phyloP scores from a whole-genome alignment of 2,329 filamentous ascomycete genomes.

The Sporothrix pallida region DNA sequence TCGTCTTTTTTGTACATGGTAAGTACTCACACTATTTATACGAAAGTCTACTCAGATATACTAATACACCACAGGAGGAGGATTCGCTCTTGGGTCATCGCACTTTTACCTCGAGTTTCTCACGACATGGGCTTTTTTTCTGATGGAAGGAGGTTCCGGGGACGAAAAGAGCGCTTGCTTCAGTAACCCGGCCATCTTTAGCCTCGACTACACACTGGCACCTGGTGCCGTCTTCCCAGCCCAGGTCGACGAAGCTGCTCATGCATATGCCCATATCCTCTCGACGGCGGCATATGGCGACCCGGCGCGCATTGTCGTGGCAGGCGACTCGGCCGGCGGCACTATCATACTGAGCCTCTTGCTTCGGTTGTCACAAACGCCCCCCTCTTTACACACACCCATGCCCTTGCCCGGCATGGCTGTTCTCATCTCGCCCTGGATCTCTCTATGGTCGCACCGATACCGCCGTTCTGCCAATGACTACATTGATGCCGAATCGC shows the following conservation, averaged over 20 bases:
- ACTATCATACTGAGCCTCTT: conserved; percentile 6
- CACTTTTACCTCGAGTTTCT: conserved; percentile 89
- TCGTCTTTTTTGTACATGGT: conserved; percentile 76
- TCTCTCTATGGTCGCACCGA: conserved; percentile 70
- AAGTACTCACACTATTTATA: conserved; percentile 39
- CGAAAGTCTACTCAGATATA: neutral
- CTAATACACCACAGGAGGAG: conserved; percentile 65
- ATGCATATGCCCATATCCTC: conserved; percentile 74
- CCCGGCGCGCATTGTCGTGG: conserved; percentile 45
- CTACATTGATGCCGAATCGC: conserved; percentile 70
- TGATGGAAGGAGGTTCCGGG: conserved; percentile 53
- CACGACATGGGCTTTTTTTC: conserved; percentile 70
- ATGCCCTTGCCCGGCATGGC: conserved; percentile 61
- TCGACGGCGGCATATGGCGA: conserved; percentile 56
- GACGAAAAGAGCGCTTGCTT: conserved; percentile 44
- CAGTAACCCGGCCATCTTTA: conserved; percentile 16
- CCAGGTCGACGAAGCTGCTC: conserved; percentile 72
- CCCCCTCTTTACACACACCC: too few relatives aligned
- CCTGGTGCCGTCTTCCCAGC: conserved; percentile 66
- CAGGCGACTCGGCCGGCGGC: conserved; percentile 10
- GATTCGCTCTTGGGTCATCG: conserved; percentile 80
- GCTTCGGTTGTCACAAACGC: neutral
- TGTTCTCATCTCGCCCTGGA: conserved; percentile 80
- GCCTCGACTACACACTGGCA: conserved; percentile 14
- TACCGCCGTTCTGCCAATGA: conserved; percentile 75